A percentile compares a stretch with the other conserved stretches of the same genome.
Evolutionary conservation across 371 early-diverging fungal species (phyloP).

Genomic region (Globomyces sp.): DNA sequence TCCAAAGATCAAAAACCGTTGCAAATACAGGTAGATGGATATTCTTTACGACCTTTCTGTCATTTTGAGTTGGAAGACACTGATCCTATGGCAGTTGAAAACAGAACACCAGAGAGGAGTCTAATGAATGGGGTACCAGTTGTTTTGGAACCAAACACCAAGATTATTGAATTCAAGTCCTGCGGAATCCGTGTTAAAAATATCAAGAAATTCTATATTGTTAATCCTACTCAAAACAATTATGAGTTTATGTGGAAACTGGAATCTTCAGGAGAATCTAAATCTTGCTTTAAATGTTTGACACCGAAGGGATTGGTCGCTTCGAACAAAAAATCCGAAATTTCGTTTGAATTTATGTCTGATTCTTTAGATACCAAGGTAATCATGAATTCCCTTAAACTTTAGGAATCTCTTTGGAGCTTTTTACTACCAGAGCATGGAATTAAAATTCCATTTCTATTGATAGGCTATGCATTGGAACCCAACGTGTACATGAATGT

Average conservation of each 20-base stretch:
- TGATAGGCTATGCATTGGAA: slow-evolving; percentile 52
- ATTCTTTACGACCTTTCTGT: slow-evolving; percentile 49
- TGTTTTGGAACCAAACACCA: slow-evolving; percentile 41
- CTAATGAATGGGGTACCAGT: slow-evolving; percentile 30
- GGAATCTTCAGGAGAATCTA: slow-evolving; percentile 20
- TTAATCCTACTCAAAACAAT: slow-evolving; percentile 48
- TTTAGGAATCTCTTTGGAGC: slow-evolving; percentile 52
- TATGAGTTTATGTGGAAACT: slow-evolving; percentile 50
- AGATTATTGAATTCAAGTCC: slow-evolving; percentile 49
- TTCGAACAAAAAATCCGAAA: slow-evolving; percentile 49
- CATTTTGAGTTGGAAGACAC: slow-evolving; percentile 58
- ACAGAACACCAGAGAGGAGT: slow-evolving; percentile 35
- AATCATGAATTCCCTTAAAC: not conserved
- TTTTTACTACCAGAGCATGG: slow-evolving; percentile 42
- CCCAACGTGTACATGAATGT: slow-evolving; percentile 52
- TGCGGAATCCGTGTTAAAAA: slow-evolving; percentile 50
- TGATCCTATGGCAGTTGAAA: slow-evolving; percentile 44
- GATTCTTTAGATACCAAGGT: slow-evolving; percentile 49
- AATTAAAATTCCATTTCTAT: slow-evolving; percentile 47
- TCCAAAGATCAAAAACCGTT: slow-evolving; percentile 31
- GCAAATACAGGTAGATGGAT: slow-evolving; percentile 36
- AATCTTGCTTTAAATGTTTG: slow-evolving; percentile 43
- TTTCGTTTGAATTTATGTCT: slow-evolving; percentile 54
- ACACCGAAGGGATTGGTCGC: slow-evolving; percentile 44
- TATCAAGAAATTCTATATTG: slow-evolving; percentile 50